Base-by-base conservation (phyloP, 768 basidiomycete genomes). In the Auricularia cornea region DNA sequence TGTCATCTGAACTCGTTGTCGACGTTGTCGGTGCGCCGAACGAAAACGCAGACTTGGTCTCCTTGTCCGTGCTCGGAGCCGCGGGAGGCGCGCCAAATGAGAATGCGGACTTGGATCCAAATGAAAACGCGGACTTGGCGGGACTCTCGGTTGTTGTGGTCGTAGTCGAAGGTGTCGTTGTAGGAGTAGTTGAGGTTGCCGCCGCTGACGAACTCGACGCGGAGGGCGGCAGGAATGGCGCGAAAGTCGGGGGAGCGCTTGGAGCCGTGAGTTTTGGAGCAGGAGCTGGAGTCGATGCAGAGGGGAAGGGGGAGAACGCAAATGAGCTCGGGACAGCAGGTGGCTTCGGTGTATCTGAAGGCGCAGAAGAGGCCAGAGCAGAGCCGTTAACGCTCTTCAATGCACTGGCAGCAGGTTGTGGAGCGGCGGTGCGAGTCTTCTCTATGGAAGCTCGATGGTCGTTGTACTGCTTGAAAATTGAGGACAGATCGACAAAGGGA, bases 401-500 rank as follows among this genome's bases (percentile, higher is more conserved):
- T n/a, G 6, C 60, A 56, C 67, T 33, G 8, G 64, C 16, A 3
- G 64, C 16, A 1, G 63, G 14, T 60, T 70, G 71, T 1, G 69
- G 65, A 20, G 74, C 72, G 35, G 61, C 64, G 59, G 88, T 83
- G 65, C 79, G 85, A 28, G 86, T 82, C 59, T 80, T 79, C 70
- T 86, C 83, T 11, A 85, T 79, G 38, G 78, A 75, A 31, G 77
- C 71, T 4, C 90, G 83, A 28, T 84, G 69, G 20, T 74, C 75
- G 69, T 79, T 85, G 73, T 92, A 92, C 51, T 78, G 79, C 64
- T 84, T 82, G 10, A 88, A 67, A 4, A 86, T 63, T 32, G 75
- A 71, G n/a, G 80, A 74, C 12, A 89, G 70, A 65, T 92, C 87
- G n/a, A 74, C 71, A 70, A 90, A 91, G 2, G 89, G 86, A 73